Evolutionary conservation across 805 yeast species (phyloP).

Genomic region (Myxozyma sirexii): DNA sequence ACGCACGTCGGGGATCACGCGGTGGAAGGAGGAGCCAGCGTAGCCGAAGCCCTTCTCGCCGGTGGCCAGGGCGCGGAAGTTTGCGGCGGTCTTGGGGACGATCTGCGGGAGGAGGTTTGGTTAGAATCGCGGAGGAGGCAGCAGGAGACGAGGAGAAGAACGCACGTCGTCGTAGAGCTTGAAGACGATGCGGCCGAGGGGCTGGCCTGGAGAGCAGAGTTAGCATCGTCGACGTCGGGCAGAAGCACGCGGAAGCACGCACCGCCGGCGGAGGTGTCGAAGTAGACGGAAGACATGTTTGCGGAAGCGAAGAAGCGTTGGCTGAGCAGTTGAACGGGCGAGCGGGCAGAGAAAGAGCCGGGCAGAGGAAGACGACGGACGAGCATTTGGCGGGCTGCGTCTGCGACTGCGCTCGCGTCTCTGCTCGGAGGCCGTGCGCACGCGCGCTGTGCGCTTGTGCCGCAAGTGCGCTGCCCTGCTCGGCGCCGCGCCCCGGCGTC

Average conservation of each 20-base stretch:
- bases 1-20: slow-evolving; percentile 57
- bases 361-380: background rate
- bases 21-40: slow-evolving; percentile 82
- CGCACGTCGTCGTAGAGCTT: slow-evolving; percentile 85
- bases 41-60: slow-evolving; percentile 76
- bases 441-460: background rate
- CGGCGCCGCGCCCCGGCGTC: background rate
- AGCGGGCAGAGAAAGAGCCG: background rate
- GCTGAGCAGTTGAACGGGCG: slow-evolving; percentile 4
- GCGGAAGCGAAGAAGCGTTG: slow-evolving; percentile 3
- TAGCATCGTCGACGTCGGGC: too few species aligned
- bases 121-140: slow-evolving; percentile 27
- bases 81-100: slow-evolving; percentile 86
- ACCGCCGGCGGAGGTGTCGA: slow-evolving; percentile 81
- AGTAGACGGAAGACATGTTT: slow-evolving; percentile 70
- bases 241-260: slow-evolving; percentile 30
- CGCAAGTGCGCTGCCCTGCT: background rate
- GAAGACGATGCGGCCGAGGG: slow-evolving; percentile 83
- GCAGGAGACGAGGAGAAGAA: background rate
- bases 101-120: slow-evolving; percentile 55
- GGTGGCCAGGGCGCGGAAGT: slow-evolving; percentile 83
- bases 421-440: too few species aligned
- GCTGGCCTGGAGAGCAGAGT: slow-evolving; percentile 49
- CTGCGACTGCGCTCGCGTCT: too few species aligned
- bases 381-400: background rate